phyloP scores from a whole-genome alignment of 306 rosid genomes.

The Rosa multiflora region DNA sequence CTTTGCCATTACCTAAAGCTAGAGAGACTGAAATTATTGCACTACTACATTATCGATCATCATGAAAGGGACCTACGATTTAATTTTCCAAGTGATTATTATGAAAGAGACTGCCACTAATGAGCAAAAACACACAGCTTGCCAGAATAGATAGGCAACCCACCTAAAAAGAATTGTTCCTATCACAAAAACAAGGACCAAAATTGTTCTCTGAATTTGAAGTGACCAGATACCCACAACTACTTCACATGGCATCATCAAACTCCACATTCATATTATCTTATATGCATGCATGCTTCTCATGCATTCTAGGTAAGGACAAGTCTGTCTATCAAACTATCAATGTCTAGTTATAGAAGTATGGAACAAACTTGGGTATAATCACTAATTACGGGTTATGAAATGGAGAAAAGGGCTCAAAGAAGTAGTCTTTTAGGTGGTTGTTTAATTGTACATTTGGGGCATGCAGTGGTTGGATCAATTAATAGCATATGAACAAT shows the following conservation, averaged over 20 bases:
- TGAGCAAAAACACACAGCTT: constrained; percentile 11
- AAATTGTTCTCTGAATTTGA: background rate
- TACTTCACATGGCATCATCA: constrained; percentile 8
- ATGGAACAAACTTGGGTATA: background rate
- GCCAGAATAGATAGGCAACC: constrained; percentile 27
- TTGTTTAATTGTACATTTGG: background rate
- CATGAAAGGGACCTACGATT: constrained; percentile 4
- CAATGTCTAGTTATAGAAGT: background rate
- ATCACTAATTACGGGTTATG: background rate
- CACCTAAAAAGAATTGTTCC: constrained; percentile 25
- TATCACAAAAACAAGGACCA: constrained; percentile 4
- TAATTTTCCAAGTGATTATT: constrained; percentile 5
- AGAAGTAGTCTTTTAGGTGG: background rate
- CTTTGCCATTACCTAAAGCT: constrained; percentile 1
- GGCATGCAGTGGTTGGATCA: constrained; percentile 4
- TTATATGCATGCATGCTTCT: background rate
- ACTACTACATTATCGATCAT: background rate
- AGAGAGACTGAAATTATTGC: constrained; percentile 3
- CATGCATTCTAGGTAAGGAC: constrained; percentile 1
- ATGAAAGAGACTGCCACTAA: constrained; percentile 38
- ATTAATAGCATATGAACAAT: background rate
- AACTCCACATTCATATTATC: background rate
- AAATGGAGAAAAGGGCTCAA: background rate
- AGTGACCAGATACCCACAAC: background rate
- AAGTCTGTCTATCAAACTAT: background rate